Base-by-base conservation (phyloP, 2,329 filamentous ascomycete genomes). In the Delphinella strobiligena region DNA sequence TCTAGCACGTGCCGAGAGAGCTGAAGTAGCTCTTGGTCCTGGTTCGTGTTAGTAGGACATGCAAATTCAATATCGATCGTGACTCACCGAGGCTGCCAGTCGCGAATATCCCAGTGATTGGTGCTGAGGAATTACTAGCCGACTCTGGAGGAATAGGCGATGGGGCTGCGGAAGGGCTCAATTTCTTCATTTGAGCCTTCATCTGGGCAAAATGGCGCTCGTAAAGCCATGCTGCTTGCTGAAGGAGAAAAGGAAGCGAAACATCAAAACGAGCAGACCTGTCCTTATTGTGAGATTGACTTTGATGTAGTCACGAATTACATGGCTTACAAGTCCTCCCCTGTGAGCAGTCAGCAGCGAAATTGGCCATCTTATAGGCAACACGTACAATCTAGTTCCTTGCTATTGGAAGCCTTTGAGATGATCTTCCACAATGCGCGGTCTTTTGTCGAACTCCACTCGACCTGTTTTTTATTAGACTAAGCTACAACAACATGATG, bases 151-250 rank as follows among this genome's bases (percentile, higher is more conserved):
- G 74, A 12, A 71, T 54, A 2, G 78, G 75, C 2, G 77, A 77
- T 1, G 72, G 69, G 1, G 70, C 68, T 14, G 67, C 61, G 3
- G 75, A 75, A 41, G 64, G 71, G 2, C 73, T 76, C 32, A 80
- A 76, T 55, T 81, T 91, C 45, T 83, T 78, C 67, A 96, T 86
- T 62, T 95, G 87, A 15, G 83, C 87, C 49, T 85, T 78, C 35
- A 96, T 84, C 57, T 95, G 86, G 1, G 84, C 83, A 19, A 93
- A 74, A 63, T 96, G 86, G 37, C 84, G 74, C 57, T 96, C 88
- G 54, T 91, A 94, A 4, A 96, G 74, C 74, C 87, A 94, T 59
- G 86, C 87, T 47, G 87, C 87, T 61, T 98, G 87, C 56, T 94
- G 85, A 12, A 95, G 74, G 22, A 98, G 72, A 54, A 96, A 96